Evolutionary conservation across 1,284 basidiomycete species (phyloP), one percentile per base, ranked within the genome.

Genomic region (Irpex lacteus): DNA sequence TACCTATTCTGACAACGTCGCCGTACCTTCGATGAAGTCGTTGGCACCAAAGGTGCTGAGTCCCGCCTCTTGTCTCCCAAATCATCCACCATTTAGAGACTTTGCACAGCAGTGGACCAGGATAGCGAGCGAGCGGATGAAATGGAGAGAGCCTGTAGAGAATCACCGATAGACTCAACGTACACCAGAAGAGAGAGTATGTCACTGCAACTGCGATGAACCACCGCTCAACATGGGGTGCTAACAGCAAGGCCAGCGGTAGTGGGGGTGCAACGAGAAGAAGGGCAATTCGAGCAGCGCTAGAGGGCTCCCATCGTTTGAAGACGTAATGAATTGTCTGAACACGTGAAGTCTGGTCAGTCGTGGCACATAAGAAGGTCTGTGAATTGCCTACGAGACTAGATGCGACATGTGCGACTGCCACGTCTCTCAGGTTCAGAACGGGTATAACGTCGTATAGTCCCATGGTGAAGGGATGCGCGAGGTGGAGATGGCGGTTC

Each of bases 131-230:
- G 13, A 76, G 70, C 0, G 74, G 75, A 58, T 76, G 75, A 60
- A 71, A 64, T 0, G 73, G 73, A 7, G 75, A 75, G 34, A 75
- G 32, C n/a, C 75, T 72, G 59, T 76, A 75, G n/a, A 68, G 7
- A 0, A 66, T 38, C 21, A 70, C 67, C 8, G 69, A 75, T 0
- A 53, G 0, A 0, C 67, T 9, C 11, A 74, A 65, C 0, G 64
- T 59, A 8, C 2, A 13, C 8, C 7, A 36, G 54, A 56, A 56
- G 7, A 56, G 21, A 13, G 21, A 56, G 26, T 52, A 18, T 18
- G 50, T 3, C 18, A 18, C 50, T 19, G 19, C 18, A 8, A 52
- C 8, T 13, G 50, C 50, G 8, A n/a, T 3, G 4, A 44, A 3
- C 40, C 40, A 44, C 8, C 15, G 40, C 11, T 9, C 40, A 44